These are phyloP conservation scores for Rhododendron molle DNA, from an alignment of 148 eudicot species.

Conservation along the genomic window DNA sequence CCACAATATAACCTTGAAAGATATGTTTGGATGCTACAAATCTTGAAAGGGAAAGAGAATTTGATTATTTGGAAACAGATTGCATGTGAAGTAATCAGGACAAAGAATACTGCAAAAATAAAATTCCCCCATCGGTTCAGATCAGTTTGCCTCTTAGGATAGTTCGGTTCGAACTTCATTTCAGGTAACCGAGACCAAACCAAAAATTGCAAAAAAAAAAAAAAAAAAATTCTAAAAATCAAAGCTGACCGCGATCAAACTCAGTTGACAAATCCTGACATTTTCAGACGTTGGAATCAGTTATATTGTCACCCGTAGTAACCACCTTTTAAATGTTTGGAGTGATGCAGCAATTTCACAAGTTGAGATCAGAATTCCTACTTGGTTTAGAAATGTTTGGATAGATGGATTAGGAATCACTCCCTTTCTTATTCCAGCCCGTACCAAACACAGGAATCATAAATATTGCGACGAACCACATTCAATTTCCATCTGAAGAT, in stretches of 20 bases:
- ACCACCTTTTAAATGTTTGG: not conserved
- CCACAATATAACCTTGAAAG: not conserved
- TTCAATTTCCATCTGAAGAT: not conserved
- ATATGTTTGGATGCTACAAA: not conserved
- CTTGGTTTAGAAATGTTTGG: not conserved
- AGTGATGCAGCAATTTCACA: not conserved
- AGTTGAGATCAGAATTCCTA: not conserved
- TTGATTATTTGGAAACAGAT: not conserved
- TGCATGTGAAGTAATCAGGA: not conserved
- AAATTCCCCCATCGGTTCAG: not conserved
- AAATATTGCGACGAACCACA: not conserved
- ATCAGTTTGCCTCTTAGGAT: not conserved
- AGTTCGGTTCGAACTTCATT: not conserved
- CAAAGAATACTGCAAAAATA: not conserved
- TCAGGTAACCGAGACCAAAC: not conserved
- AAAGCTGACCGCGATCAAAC: not conserved
- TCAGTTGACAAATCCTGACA: not conserved
- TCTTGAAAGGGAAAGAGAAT: not conserved
- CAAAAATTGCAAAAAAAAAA: not conserved
- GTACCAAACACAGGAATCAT: not conserved
- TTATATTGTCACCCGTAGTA: not conserved
- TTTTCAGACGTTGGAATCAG: not conserved
- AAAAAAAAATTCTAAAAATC: no score
- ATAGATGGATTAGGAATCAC: not conserved
- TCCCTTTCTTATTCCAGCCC: not conserved